These are phyloP conservation scores for Hymenoscyphus fraxineus DNA, from an alignment of 2,329 filamentous ascomycete species.

Conservation along the genomic window DNA sequence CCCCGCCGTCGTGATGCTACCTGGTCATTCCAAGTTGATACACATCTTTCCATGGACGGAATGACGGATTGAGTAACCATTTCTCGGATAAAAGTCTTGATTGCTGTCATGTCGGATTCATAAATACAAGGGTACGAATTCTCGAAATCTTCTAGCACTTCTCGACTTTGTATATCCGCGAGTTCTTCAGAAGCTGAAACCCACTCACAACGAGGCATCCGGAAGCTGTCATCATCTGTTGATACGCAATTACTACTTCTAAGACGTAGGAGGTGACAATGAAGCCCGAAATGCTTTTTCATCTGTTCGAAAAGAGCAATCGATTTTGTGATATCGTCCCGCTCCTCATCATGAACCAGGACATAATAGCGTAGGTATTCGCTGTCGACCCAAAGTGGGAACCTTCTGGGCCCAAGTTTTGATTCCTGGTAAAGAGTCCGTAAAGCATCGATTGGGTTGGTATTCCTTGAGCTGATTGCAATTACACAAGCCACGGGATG, in stretches of 20 bases:
- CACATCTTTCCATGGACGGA: conserved; percentile 90
- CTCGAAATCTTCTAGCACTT: conserved; percentile 66
- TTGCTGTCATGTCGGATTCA: conserved; percentile 84
- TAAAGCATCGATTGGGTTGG: conserved; percentile 80
- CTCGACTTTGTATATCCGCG: conserved; percentile 64
- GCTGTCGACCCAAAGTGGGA: conserved; percentile 83
- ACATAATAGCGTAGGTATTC: conserved; percentile 97
- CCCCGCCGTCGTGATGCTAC: conserved; percentile 87
- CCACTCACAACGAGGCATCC: conserved; percentile 82
- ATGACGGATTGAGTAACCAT: conserved; percentile 93
- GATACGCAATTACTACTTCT: conserved; percentile 80
- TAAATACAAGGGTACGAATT: conserved; percentile 77
- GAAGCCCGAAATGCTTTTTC: conserved; percentile 95
- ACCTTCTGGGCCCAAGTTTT: conserved; percentile 66
- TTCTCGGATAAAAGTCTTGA: conserved; percentile 86
- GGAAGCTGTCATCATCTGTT: conserved; percentile 86
- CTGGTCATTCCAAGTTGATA: conserved; percentile 95
- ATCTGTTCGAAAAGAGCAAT: conserved; percentile 94
- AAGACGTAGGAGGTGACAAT: conserved; percentile 87
- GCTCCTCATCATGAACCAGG: conserved; percentile 92
- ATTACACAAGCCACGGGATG: conserved; percentile 95
- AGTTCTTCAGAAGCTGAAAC: conserved; percentile 83
- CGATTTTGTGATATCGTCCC: conserved; percentile 85
- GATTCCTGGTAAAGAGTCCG: conserved; percentile 80
- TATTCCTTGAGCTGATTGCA: conserved; percentile 86